Conservation (phyloP, 2,329 filamentous ascomycete species). For the Verticillium dahliae region DNA sequence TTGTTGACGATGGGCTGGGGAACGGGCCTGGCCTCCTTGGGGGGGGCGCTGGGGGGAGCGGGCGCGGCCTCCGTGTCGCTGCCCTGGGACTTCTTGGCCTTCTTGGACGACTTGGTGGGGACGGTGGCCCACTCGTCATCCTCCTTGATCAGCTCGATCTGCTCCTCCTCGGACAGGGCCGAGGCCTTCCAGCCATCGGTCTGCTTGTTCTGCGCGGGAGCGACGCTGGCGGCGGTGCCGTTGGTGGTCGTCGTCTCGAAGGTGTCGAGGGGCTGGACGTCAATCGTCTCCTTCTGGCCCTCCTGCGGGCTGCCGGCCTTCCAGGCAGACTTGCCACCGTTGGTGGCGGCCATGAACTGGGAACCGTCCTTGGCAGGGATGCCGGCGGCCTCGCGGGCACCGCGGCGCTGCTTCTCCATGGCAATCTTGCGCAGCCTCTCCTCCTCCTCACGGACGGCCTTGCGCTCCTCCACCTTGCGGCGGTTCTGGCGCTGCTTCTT, state of each 20-base stretch:
- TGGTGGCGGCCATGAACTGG: slow-evolving; percentile 40
- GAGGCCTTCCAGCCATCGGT: slow-evolving; percentile 39
- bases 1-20: slow-evolving; percentile 23
- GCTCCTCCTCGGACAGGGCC: slow-evolving; percentile 55
- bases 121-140: slow-evolving; percentile 56
- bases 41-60: slow-evolving; percentile 14
- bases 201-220: background rate
- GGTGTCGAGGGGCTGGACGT: slow-evolving; percentile 51
- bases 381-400: slow-evolving; percentile 75
- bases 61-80: slow-evolving; percentile 28
- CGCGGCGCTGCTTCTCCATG: slow-evolving; percentile 76
- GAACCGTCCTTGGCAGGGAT: slow-evolving; percentile 77
- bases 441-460: slow-evolving; percentile 65
- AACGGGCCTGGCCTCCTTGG: slow-evolving; percentile 12
- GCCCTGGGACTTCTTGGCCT: slow-evolving; percentile 34
- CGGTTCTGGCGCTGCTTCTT: slow-evolving; percentile 96
- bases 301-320: slow-evolving; percentile 25
- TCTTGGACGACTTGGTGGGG: slow-evolving; percentile 33
- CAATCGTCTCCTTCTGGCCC: slow-evolving; percentile 25
- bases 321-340: slow-evolving; percentile 36
- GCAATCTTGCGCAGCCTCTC: slow-evolving; percentile 72
- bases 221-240: slow-evolving; percentile 18
- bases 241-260: slow-evolving; percentile 32
- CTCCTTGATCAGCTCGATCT: slow-evolving; percentile 50
- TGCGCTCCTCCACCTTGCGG: slow-evolving; percentile 78